Conservation (phyloP, 441 rosid genomes). For the Breynia disticha region DNA sequence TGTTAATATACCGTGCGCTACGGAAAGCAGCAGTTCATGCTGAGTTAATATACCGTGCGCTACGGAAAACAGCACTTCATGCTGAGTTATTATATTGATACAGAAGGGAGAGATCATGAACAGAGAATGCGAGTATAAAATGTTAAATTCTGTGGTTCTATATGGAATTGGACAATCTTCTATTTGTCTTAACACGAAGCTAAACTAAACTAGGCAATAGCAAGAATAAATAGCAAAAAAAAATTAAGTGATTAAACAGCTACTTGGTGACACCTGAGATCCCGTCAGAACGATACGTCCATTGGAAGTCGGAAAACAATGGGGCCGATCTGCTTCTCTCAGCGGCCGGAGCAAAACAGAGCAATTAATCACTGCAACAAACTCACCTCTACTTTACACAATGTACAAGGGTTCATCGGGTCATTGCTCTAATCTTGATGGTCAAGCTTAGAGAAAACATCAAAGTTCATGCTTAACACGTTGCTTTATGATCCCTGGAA, state of each 20-base stretch:
- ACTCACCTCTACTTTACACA: conserved; percentile 40
- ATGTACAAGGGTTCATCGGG: conserved; percentile 42
- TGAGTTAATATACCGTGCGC: too few species aligned
- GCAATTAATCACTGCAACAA: conserved; percentile 7
- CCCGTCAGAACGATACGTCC: conserved; percentile 13
- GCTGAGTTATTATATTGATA: too few species aligned
- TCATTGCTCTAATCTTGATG: conserved; percentile 22
- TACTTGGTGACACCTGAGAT: conserved; percentile 20
- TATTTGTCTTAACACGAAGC: conserved; percentile 16
- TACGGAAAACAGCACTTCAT: too few species aligned
- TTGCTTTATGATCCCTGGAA: conserved; percentile 59
- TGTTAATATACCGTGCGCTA: too few species aligned
- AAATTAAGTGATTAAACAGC: conserved; percentile 16
- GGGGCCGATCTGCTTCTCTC: conserved; percentile 15
- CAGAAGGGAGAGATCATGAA: too few species aligned
- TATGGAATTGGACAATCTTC: conserved; percentile 17
- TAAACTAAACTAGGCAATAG: conserved; percentile 13
- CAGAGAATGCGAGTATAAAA: not conserved
- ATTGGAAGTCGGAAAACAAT: conserved; percentile 13
- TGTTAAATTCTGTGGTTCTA: conserved; percentile 23
- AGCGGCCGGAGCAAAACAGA: conserved; percentile 9
- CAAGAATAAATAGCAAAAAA: conserved; percentile 1
- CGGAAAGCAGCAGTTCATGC: too few species aligned
- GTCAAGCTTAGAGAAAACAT: conserved; percentile 13
- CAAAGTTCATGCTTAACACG: conserved; percentile 72